Conservation (phyloP, 106 monocot genomes). For the Chionographis japonica region DNA sequence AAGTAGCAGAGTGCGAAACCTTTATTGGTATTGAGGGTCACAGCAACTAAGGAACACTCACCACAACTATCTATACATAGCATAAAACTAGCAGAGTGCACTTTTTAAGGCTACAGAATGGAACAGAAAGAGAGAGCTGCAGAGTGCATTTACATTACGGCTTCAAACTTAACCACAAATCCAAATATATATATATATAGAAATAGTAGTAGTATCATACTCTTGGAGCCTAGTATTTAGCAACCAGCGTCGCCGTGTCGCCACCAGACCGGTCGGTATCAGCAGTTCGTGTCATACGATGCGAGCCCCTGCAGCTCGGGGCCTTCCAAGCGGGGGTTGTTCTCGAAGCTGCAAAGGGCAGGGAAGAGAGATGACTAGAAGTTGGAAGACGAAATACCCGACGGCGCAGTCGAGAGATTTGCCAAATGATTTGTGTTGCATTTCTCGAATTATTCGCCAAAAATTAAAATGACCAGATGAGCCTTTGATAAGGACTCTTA, state of each 20-base stretch:
- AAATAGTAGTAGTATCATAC: too few relatives aligned
- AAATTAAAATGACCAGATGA: too few relatives aligned
- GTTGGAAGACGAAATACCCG: too few relatives aligned
- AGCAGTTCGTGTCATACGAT: slow-evolving; percentile 38
- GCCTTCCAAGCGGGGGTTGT: slow-evolving; percentile 49
- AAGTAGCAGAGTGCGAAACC: too few relatives aligned
- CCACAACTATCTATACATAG: neutral
- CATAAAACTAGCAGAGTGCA: neutral
- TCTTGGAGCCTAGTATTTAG: too few relatives aligned
- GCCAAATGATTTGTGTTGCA: too few relatives aligned
- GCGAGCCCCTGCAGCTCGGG: slow-evolving; percentile 44
- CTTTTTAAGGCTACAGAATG: neutral
- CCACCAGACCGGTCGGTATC: neutral
- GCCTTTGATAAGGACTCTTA: too few relatives aligned
- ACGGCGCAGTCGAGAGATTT: too few relatives aligned
- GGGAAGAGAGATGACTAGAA: neutral
- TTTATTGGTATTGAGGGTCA: neutral
- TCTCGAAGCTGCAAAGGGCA: slow-evolving; percentile 30
- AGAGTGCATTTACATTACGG: slow-evolving; percentile 4
- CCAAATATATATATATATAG: too few relatives aligned
- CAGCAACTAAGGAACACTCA: neutral
- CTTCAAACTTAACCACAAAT: neutral
- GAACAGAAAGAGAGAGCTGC: neutral
- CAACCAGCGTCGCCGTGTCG: neutral
- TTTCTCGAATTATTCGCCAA: too few relatives aligned